Evolutionary conservation across 2,329 filamentous ascomycete species (phyloP), one percentile per base, ranked within the genome.

Genomic region (Nigrospora sphaerica): DNA sequence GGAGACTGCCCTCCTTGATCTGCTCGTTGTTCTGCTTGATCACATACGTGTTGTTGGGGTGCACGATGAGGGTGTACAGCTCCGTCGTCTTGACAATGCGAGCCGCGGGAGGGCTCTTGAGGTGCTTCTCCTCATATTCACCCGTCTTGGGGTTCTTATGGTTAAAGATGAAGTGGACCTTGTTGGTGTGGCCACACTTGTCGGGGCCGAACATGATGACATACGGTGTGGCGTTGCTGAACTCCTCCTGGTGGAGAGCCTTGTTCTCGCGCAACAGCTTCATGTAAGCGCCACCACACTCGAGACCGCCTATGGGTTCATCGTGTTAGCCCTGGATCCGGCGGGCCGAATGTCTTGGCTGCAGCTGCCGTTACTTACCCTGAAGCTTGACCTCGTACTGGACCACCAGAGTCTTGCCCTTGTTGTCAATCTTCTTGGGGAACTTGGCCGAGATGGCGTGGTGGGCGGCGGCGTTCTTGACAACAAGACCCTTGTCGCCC

Each of bases 121-220:
- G 80, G 74, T 98, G 93, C 85, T 98, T 98, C 87, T 98, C 93
- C 81, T 98, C 92, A 64, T 98, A 98, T 72, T 96, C 89, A 75
- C 92, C 92, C 40, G 90, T 96, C 87, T 95, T 96, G 66, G 93
- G 93, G 83, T 97, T 98, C 88, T 97, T 98, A 86, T 98, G 93
- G 74, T 95, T 93, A 83, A 98, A 95, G 71, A 98, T 98, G 76
- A 98, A 95, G 72, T 83, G 80, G 45, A 95, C 88, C 86, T 97
- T 97, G 85, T 98, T 98, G 71, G 89, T 97, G 67, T 89, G 81
- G 70, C 93, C 93, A 69, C 93, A 98, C 85, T 97, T 97, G 78
- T 98, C 93, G 60, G 93, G 93, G 58, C 93, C 93, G 67, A 98
- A 98, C 93, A 98, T 98, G 80, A 98, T 95, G 59, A 98, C 88